Percentiles rank a stretch among this genome's conserved stretches.
Conservation (phyloP, 129 eudicot species). For the Helianthus tuberosus region DNA sequence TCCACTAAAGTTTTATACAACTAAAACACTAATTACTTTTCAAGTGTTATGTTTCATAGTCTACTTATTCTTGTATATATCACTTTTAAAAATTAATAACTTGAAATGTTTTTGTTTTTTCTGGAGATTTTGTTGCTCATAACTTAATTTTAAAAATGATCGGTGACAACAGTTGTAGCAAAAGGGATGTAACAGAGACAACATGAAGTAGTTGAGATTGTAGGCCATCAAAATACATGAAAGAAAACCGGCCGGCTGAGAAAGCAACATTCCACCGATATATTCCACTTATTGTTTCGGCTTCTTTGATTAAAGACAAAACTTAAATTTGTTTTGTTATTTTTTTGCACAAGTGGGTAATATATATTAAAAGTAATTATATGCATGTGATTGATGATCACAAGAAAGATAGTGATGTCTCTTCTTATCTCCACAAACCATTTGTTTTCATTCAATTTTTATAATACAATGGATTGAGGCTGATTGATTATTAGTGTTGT, state of each 20-base stretch:
- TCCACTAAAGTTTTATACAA: slow-evolving; percentile 11
- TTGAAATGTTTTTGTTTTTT: too few relatives aligned
- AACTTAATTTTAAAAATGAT: too few relatives aligned
- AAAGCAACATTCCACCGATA: slow-evolving; percentile 31
- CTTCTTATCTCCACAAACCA: slow-evolving; percentile 33
- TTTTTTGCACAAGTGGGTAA: slow-evolving; percentile 20
- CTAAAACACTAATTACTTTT: not conserved
- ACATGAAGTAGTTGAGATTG: slow-evolving; percentile 1
- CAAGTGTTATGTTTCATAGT: too few relatives aligned
- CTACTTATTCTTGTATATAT: too few relatives aligned
- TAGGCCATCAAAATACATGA: slow-evolving; percentile 22
- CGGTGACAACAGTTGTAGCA: too few relatives aligned
- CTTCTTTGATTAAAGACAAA: slow-evolving; percentile 19
- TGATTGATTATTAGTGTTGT: slow-evolving; percentile 37
- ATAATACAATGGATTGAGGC: slow-evolving; percentile 19
- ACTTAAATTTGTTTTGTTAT: not conserved
- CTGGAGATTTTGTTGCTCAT: too few relatives aligned
- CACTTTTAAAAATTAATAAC: too few relatives aligned
- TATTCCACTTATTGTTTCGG: slow-evolving; percentile 21
- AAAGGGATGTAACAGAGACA: not conserved
- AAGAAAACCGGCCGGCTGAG: slow-evolving; percentile 27
- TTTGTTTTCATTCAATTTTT: slow-evolving; percentile 31
- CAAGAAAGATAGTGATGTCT: slow-evolving; percentile 39
- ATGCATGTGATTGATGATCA: slow-evolving; percentile 48
- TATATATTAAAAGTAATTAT: not conserved